A percentile compares a stretch with the other conserved stretches of the same genome.
phyloP scores from a whole-genome alignment of 1,284 basidiomycete species.

The Microbotryum violaceum region DNA sequence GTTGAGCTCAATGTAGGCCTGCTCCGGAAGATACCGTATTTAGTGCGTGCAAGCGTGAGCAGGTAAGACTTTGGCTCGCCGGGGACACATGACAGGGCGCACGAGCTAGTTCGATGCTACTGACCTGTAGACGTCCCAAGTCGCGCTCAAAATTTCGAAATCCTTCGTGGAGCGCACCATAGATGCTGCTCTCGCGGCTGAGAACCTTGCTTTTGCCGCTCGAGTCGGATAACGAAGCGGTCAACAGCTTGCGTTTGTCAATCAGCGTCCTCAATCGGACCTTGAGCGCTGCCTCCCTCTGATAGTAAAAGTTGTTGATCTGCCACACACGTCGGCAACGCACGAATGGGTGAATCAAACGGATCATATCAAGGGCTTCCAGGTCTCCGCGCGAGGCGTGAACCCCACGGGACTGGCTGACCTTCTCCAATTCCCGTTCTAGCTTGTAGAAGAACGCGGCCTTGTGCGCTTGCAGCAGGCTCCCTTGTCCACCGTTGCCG shows the following conservation, averaged over 20 bases:
- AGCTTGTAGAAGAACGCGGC: conserved; percentile 99
- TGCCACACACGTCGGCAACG: conserved; percentile 39
- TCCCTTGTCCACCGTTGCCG: conserved; percentile 40
- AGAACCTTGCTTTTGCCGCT: conserved; percentile 45
- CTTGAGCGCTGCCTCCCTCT: conserved; percentile 93
- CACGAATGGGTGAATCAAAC: background rate
- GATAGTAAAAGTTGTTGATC: conserved; percentile 99
- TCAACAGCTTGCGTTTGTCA: conserved; percentile 70
- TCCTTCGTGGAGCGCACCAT: conserved; percentile 57
- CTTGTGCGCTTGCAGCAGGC: conserved; percentile 76
- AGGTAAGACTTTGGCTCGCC: background rate
- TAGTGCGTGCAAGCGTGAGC: background rate
- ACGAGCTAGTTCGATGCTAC: conserved; percentile 12
- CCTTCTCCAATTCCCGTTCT: conserved; percentile 96
- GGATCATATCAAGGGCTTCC: background rate
- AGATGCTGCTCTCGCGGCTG: conserved; percentile 54
- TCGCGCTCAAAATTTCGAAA: conserved; percentile 92
- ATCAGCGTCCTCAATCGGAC: conserved; percentile 84
- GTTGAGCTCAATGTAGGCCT: conserved; percentile 98
- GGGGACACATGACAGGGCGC: background rate
- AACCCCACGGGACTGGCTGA: conserved; percentile 47
- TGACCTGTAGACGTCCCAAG: conserved; percentile 88
- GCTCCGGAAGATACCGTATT: conserved; percentile 8
- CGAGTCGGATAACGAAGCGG: conserved; percentile 34
- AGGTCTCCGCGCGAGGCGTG: background rate